A percentile compares a stretch with the other conserved stretches of the same genome.
These are phyloP conservation scores for Mortierella sp. DNA, from an alignment of 371 early-diverging fungal genomes.

Conservation along the genomic window DNA sequence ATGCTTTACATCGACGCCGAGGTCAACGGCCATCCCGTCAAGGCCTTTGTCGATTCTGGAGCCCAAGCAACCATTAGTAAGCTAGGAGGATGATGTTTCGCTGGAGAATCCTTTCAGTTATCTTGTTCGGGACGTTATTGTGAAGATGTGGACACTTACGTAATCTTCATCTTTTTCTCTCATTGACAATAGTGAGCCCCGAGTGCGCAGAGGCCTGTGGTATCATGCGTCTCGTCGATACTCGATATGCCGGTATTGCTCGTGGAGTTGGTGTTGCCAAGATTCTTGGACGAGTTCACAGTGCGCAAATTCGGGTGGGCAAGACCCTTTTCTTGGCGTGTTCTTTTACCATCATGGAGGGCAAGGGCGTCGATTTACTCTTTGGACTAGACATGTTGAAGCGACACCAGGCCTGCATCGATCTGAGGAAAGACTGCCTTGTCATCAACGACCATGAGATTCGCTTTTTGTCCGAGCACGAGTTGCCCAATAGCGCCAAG, in stretches of 20 bases:
- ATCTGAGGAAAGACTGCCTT: conserved; percentile 85
- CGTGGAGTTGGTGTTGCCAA: conserved; percentile 96
- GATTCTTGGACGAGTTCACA: conserved; percentile 95
- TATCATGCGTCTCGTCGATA: conserved; percentile 91
- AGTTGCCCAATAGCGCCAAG: conserved; percentile 73
- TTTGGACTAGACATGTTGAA: conserved; percentile 97
- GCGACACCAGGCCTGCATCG: conserved; percentile 90
- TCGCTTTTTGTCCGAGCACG: conserved; percentile 92
- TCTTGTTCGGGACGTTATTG: background rate
- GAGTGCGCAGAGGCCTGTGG: conserved; percentile 89
- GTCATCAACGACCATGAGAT: conserved; percentile 87
- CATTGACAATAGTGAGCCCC: conserved; percentile 73
- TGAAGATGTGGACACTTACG: background rate
- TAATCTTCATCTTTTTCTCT: background rate
- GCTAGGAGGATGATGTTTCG: conserved; percentile 26
- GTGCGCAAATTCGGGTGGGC: conserved; percentile 86
- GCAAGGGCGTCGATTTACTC: conserved; percentile 90
- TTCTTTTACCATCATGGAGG: conserved; percentile 95
- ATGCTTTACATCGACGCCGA: conserved; percentile 93
- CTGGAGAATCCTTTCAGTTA: background rate
- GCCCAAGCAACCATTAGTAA: conserved; percentile 97
- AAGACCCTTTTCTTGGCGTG: conserved; percentile 81
- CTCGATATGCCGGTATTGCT: conserved; percentile 92
- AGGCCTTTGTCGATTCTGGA: conserved; percentile 98
- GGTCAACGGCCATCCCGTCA: conserved; percentile 90